Evolutionary conservation across 192 early-diverging fungal species (phyloP).

Genomic region (Umbelopsis sp.): DNA sequence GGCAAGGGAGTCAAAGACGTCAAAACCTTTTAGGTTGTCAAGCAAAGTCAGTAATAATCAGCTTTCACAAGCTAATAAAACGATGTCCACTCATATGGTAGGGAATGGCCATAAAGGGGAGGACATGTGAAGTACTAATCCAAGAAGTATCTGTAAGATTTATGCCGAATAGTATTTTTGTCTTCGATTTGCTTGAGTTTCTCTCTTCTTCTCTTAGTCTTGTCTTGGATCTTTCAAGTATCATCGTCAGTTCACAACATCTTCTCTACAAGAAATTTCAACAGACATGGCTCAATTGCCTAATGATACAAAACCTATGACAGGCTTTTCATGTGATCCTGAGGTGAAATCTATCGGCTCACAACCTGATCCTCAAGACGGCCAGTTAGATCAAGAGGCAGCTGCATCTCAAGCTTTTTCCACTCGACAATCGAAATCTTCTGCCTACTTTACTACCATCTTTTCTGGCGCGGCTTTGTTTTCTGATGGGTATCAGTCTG

Average conservation of each 20-base stretch:
- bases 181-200: no score
- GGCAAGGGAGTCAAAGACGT: no score
- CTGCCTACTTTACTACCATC: constrained; percentile 33
- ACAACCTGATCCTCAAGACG: not conserved
- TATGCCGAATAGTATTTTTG: no score
- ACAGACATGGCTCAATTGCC: no score
- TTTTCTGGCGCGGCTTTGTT: constrained; percentile 48
- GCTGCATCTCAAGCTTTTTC: not conserved
- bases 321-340: not conserved
- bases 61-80: no score
- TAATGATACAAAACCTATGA: no score
- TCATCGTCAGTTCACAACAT: no score
- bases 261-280: no score
- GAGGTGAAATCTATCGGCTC: not conserved
- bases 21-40: no score
- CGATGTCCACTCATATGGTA: not conserved
- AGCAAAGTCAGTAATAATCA: no score
- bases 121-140: not conserved
- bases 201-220: no score
- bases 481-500: constrained; percentile 60
- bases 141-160: not conserved
- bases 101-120: not conserved
- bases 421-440: not conserved
- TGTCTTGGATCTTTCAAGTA: no score
- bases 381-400: not conserved